Evolutionary conservation across 139 green algal species (phyloP).

Genomic region (Coccomyxa sp.): DNA sequence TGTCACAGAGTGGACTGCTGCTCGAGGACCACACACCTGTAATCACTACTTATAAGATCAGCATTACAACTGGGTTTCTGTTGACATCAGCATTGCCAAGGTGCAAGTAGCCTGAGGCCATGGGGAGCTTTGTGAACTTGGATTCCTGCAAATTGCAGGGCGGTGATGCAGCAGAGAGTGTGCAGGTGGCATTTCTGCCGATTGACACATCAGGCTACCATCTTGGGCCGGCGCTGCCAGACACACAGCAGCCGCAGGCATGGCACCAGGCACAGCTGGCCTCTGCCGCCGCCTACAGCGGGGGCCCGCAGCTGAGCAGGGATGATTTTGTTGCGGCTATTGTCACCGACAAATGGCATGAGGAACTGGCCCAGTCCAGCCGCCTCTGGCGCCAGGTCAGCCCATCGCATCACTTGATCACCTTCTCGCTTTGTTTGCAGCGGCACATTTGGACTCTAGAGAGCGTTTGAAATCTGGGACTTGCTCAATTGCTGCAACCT

Average conservation of each 20-base stretch:
- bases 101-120: too few relatives aligned
- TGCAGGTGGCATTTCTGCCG: too few relatives aligned
- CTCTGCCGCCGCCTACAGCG: too few relatives aligned
- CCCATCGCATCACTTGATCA: neutral
- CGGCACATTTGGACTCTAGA: neutral
- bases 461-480: neutral
- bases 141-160: too few relatives aligned
- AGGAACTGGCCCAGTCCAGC: neutral
- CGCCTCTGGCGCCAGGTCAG: slow-evolving; percentile 1
- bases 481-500: neutral
- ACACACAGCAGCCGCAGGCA: neutral
- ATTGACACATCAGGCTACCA: too few relatives aligned
- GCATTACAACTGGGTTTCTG: too few relatives aligned
- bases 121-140: too few relatives aligned
- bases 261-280: neutral
- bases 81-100: too few relatives aligned
- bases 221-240: neutral
- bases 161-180: too few relatives aligned
- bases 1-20: too few relatives aligned
- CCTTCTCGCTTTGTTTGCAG: neutral
- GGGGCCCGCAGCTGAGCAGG: neutral
- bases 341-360: neutral
- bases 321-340: neutral
- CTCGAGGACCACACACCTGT: too few relatives aligned
- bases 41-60: too few relatives aligned